Evolutionary conservation across 441 rosid genomes (phyloP).

Genomic region (Gossypium gossypioides): DNA sequence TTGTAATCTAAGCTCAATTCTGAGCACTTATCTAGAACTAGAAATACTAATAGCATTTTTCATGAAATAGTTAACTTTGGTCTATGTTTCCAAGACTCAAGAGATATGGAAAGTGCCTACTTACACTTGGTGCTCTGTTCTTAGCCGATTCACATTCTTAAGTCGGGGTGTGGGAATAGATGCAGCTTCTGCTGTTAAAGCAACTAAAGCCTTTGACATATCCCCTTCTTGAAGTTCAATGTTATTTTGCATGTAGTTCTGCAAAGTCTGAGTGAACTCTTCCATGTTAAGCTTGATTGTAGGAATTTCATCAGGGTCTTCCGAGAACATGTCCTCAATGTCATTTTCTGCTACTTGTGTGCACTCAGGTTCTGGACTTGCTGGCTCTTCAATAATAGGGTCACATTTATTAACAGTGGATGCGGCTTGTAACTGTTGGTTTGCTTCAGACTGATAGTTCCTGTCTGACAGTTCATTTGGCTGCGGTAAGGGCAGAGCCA

Average conservation of each 20-base stretch:
- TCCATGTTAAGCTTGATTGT: slow-evolving; percentile 43
- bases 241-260: slow-evolving; percentile 40
- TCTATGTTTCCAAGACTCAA: neutral
- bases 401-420: slow-evolving; percentile 24
- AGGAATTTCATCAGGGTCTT: slow-evolving; percentile 61
- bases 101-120: slow-evolving; percentile 20
- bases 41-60: neutral
- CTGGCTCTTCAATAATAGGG: slow-evolving; percentile 65
- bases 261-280: slow-evolving; percentile 42
- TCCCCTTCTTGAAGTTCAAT: slow-evolving; percentile 42
- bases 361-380: slow-evolving; percentile 49
- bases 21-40: slow-evolving; percentile 14
- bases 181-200: slow-evolving; percentile 39
- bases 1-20: neutral
- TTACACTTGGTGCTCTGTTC: slow-evolving; percentile 60
- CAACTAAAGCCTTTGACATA: slow-evolving; percentile 51
- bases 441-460: slow-evolving; percentile 24
- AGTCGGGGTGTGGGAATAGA: slow-evolving; percentile 37
- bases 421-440: slow-evolving; percentile 20
- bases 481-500: slow-evolving; percentile 30
- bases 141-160: slow-evolving; percentile 32
- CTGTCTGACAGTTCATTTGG: slow-evolving; percentile 29
- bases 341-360: slow-evolving; percentile 33
- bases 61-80: slow-evolving; percentile 9
- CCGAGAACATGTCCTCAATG: slow-evolving; percentile 44